These are phyloP conservation scores for Allium cepa DNA, from an alignment of 106 monocot genomes.

Conservation along the genomic window DNA sequence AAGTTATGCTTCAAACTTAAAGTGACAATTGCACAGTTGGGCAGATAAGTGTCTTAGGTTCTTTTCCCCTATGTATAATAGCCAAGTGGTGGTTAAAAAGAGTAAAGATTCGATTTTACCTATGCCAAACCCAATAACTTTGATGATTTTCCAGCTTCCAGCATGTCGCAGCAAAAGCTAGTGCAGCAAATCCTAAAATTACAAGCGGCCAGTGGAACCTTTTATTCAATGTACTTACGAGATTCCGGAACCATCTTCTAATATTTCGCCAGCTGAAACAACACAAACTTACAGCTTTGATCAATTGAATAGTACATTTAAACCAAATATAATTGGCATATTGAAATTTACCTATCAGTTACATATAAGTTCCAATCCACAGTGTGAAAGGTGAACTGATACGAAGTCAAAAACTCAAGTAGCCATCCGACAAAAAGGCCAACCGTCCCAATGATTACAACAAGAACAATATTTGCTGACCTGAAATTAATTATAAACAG, in stretches of 20 bases:
- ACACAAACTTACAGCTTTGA: neutral
- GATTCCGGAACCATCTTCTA: constrained; percentile 42
- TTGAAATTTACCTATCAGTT: constrained; percentile 25
- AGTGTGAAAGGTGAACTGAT: constrained; percentile 22
- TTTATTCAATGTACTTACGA: constrained; percentile 29
- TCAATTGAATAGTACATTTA: neutral
- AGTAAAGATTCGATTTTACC: constrained; percentile 24
- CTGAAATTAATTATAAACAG: constrained; percentile 22
- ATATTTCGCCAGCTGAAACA: constrained; percentile 49
- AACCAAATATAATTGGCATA: no score
- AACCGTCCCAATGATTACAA: constrained; percentile 68
- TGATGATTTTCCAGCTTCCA: constrained; percentile 67
- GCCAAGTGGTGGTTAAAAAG: no score
- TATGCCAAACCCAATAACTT: constrained; percentile 98
- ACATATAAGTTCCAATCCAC: constrained; percentile 24
- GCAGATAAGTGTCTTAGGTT: no score
- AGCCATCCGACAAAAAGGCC: constrained; percentile 85
- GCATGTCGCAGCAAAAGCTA: constrained; percentile 66
- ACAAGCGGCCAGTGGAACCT: constrained; percentile 67
- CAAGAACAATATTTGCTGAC: constrained; percentile 66
- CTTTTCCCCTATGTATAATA: no score
- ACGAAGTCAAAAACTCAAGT: constrained; percentile 53
- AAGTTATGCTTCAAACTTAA: neutral
- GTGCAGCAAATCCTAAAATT: constrained; percentile 57
- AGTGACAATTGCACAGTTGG: no score